phyloP scores from a whole-genome alignment of 2,329 filamentous ascomycete genomes.

The Colletotrichum sublineola region DNA sequence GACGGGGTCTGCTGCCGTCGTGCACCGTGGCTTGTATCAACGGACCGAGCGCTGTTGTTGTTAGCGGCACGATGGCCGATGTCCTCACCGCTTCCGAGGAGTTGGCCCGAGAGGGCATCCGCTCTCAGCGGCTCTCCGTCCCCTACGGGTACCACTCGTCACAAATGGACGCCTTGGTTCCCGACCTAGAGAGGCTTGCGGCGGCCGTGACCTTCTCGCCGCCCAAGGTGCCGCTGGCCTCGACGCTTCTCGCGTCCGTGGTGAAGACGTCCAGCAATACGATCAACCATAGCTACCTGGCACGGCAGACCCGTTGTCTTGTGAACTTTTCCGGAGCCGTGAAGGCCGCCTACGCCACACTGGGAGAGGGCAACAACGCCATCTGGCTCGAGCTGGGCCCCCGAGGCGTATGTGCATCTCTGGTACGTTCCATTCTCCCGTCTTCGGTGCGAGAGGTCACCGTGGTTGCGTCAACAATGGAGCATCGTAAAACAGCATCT shows the following conservation, averaged over 20 bases:
- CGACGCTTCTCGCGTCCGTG: too few species aligned
- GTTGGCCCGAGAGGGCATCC: too few species aligned
- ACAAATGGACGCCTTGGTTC: too few species aligned
- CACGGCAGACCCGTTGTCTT: background rate
- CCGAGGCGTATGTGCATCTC: background rate
- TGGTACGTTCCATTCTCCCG: background rate
- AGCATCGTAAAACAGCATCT: too few species aligned
- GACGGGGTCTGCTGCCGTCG: too few species aligned
- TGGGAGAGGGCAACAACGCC: background rate
- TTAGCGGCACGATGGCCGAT: background rate
- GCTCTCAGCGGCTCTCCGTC: too few species aligned
- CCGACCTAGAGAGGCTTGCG: too few species aligned
- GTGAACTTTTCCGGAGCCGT: slow-evolving; percentile 5
- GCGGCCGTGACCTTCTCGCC: too few species aligned
- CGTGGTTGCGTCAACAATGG: background rate
- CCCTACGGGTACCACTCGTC: too few species aligned
- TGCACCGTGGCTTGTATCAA: background rate
- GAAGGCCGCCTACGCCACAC: background rate
- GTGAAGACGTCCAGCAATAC: slow-evolving; percentile 3
- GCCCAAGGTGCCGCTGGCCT: too few species aligned
- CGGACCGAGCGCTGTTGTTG: slow-evolving; percentile 1
- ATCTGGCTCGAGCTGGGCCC: slow-evolving; percentile 8
- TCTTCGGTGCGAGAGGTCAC: background rate
- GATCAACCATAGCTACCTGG: slow-evolving; percentile 1
- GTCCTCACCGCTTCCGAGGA: too few species aligned